Base-by-base conservation (phyloP, 2,329 filamentous ascomycete genomes). In the Arthroderma sp. region DNA sequence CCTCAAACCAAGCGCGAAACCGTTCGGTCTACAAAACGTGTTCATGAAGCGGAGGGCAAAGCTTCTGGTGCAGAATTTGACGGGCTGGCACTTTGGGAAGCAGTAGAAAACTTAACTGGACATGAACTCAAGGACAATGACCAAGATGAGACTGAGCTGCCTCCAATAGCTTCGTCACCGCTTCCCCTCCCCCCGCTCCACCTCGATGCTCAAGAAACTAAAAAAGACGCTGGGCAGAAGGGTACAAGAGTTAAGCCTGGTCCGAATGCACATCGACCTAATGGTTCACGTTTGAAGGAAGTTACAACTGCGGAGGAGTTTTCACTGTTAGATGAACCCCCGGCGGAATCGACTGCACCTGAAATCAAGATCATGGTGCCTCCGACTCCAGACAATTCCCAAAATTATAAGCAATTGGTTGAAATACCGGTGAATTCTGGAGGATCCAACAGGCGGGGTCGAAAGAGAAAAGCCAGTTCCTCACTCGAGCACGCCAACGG, bases 381-480 rank as follows among this genome's bases (percentile, higher is more conserved):
- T 3, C 15, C 33, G 9, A n/a, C 33, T 10, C 41, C 41, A 8
- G 22, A 7, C 8, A 37, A 43, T 30, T 9, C 33, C 8, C 9
- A 7, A 36, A 34, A 43, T 10, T 43, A 43, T 29, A 31, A 36
- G 10, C 32, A 37, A 7, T 27, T 43, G 4, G 32, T 8, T 34
- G 32, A 34, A 9, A 11, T 34, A 9, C 8, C 32, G 32, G 15
- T 22, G 15, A 22, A 22, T 22, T 22, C 15, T 22, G 15, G 15
- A 22, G 15, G 15, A 22, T 1, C 15, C 15, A 22, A 22, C 15
- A 34, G 15, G 4, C 29, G 41, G 34, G 42, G 46, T 6, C 40
- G 32, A 30, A 47, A 47, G 38, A 44, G 46, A 36, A 44, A 44
- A n/a, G 42, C 42, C 28, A 39, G 38, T 11, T 28, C 41, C 22